A percentile compares a stretch with the other conserved stretches of the same genome.
phyloP scores from a whole-genome alignment of 2,329 filamentous ascomycete genomes.

The Neurospora sp. region DNA sequence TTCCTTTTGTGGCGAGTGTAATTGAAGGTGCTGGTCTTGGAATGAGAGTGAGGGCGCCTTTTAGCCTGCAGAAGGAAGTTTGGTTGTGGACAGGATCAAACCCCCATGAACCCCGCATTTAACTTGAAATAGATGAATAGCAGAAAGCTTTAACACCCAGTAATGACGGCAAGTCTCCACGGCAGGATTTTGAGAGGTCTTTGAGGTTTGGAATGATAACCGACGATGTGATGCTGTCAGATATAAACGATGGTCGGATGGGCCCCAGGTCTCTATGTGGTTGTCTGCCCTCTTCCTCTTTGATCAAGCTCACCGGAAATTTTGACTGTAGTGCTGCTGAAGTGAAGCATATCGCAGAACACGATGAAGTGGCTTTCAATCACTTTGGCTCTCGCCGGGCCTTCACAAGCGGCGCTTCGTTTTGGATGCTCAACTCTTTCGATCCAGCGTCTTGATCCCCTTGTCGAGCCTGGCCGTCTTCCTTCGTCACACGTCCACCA shows the following conservation, averaged over 20 bases:
- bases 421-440: constrained; percentile 22
- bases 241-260: not conserved
- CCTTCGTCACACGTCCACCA: constrained; percentile 19
- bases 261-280: not conserved
- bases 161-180: not conserved
- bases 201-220: not conserved
- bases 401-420: constrained; percentile 18
- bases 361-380: constrained; percentile 16
- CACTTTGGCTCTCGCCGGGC: constrained; percentile 13
- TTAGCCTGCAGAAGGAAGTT: not conserved
- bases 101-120: not conserved
- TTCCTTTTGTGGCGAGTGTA: not conserved
- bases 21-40: not conserved
- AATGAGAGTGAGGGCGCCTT: not conserved
- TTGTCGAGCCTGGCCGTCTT: constrained; percentile 17
- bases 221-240: not conserved
- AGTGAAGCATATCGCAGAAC: not conserved
- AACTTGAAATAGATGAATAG: not conserved
- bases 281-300: not conserved
- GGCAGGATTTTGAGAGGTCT: not conserved
- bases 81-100: not conserved
- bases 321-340: not conserved
- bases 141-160: not conserved
- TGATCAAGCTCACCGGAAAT: not conserved
- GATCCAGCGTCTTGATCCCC: constrained; percentile 21